A percentile compares a stretch with the other conserved stretches of the same genome.
These are phyloP conservation scores for Annulohypoxylon truncatum DNA, from an alignment of 2,329 filamentous ascomycete species.

Conservation along the genomic window DNA sequence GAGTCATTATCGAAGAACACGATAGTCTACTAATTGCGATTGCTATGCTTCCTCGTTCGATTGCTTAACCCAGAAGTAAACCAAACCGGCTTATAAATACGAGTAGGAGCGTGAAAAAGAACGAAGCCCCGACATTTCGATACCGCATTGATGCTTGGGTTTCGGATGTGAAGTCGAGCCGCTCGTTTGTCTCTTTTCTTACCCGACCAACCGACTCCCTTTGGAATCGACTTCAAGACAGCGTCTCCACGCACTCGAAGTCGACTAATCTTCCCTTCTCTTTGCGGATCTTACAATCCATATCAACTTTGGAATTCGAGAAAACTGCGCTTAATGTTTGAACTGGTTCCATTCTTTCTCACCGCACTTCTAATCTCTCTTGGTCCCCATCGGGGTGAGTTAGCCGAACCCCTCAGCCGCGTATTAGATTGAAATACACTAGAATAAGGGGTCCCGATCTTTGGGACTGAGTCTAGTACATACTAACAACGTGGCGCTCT, in stretches of 20 bases:
- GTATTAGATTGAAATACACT: conserved; percentile 19
- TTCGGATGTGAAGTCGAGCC: conserved; percentile 44
- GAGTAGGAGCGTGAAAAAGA: conserved; percentile 3
- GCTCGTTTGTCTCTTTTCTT: conserved; percentile 39
- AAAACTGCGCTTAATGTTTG: conserved; percentile 13
- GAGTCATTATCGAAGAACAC: conserved; percentile 3
- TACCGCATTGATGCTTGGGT: conserved; percentile 39
- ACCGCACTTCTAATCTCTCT: conserved; percentile 12
- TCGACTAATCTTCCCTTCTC: not conserved
- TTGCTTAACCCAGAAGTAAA: conserved; percentile 1
- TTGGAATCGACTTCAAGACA: conserved; percentile 19
- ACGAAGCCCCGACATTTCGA: conserved; percentile 16
- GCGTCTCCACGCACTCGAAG: conserved; percentile 10
- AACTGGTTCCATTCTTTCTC: conserved; percentile 17
- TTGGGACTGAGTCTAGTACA: conserved; percentile 30
- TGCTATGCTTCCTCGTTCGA: conserved; percentile 3
- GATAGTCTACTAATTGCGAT: conserved; percentile 11
- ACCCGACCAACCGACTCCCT: conserved; percentile 33
- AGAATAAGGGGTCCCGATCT: conserved; percentile 4
- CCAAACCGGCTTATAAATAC: not conserved
- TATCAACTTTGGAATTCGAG: conserved; percentile 2
- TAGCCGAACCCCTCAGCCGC: conserved; percentile 18
- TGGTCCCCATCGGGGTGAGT: conserved; percentile 29
- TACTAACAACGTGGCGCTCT: conserved; percentile 38
- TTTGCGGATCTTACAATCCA: not conserved